Conservation (phyloP, 176 grass and related monocot genomes). For the Alloteropsis semialata region DNA sequence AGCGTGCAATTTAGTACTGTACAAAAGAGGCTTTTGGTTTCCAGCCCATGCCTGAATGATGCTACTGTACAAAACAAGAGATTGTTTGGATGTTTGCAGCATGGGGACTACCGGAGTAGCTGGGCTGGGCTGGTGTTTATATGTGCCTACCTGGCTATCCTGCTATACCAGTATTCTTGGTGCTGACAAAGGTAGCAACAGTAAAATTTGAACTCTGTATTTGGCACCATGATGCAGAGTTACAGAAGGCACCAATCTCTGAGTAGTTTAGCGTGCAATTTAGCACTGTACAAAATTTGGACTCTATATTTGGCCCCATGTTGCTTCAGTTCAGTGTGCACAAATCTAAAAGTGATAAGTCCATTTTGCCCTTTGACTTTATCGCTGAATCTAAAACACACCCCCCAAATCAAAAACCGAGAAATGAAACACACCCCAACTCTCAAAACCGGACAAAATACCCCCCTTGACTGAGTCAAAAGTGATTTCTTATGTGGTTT, state of each 20-base stretch:
- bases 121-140: not conserved
- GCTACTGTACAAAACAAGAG: not conserved
- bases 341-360: not conserved
- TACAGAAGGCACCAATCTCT: not conserved
- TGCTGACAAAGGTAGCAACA: not conserved
- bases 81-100: not conserved
- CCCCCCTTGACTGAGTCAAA: too few species aligned
- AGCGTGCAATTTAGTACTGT: not conserved
- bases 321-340: too few species aligned
- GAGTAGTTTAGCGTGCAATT: too few species aligned
- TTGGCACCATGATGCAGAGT: not conserved
- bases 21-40: not conserved
- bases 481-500: too few species aligned
- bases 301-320: too few species aligned
- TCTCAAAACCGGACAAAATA: too few species aligned
- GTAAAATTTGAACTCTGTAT: not conserved
- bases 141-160: not conserved
- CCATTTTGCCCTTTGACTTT: too few species aligned
- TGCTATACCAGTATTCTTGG: not conserved
- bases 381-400: too few species aligned
- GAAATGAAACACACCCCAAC: too few species aligned
- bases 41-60: not conserved
- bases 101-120: not conserved
- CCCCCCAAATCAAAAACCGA: too few species aligned
- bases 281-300: too few species aligned